phyloP scores from a whole-genome alignment of 2,329 filamentous ascomycete genomes.

The Phialophora macrospora region DNA sequence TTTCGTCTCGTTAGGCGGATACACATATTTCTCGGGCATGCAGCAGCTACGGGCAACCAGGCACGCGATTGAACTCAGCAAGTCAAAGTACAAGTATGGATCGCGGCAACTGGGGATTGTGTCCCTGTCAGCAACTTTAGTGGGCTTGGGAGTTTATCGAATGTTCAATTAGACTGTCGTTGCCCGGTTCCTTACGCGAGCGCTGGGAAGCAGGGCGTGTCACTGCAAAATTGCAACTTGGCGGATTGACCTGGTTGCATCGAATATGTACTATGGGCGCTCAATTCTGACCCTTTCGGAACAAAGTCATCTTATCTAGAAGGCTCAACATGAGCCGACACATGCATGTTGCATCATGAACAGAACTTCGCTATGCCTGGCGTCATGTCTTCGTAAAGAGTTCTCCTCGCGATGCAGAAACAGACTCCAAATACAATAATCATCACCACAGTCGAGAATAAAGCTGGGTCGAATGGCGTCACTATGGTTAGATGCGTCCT shows the following conservation, averaged over 20 bases:
- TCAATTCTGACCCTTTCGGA: slow-evolving; percentile 1
- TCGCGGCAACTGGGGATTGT: slow-evolving; percentile 71
- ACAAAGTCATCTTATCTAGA: slow-evolving; percentile 11
- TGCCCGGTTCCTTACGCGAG: background rate
- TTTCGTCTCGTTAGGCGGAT: slow-evolving; percentile 75
- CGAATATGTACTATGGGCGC: slow-evolving; percentile 11
- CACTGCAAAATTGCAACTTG: background rate
- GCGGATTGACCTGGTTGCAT: background rate
- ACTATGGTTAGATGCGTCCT: slow-evolving; percentile 48
- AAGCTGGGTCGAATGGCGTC: slow-evolving; percentile 1
- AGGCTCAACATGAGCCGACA: slow-evolving; percentile 22
- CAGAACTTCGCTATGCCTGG: slow-evolving; percentile 34
- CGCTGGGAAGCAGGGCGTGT: background rate
- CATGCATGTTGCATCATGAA: slow-evolving; percentile 23
- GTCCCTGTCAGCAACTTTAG: slow-evolving; percentile 68
- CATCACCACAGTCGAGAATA: slow-evolving; percentile 12
- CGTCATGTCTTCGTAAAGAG: slow-evolving; percentile 33
- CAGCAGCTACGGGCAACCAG: slow-evolving; percentile 70
- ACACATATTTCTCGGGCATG: slow-evolving; percentile 77
- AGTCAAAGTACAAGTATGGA: slow-evolving; percentile 73
- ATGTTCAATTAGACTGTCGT: slow-evolving; percentile 58
- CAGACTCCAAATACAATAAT: background rate
- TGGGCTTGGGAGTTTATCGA: slow-evolving; percentile 73
- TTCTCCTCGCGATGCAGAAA: slow-evolving; percentile 14
- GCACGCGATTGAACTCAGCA: slow-evolving; percentile 66